A percentile compares a stretch with the other conserved stretches of the same genome.
These are phyloP conservation scores for Ambrosia hybrid DNA, from an alignment of 140 eudicot genomes.

Conservation along the genomic window DNA sequence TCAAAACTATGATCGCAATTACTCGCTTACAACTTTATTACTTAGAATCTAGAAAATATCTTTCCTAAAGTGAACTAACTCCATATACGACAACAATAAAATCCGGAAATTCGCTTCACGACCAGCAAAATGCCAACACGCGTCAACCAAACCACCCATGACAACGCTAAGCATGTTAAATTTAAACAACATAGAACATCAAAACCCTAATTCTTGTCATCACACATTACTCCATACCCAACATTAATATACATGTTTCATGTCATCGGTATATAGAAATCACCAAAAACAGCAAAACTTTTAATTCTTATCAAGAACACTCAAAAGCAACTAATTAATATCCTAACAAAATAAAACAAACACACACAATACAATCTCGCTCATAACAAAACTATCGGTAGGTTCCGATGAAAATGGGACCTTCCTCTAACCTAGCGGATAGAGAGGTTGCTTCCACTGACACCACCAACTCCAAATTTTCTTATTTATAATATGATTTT, in stretches of 20 bases:
- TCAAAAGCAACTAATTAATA: not conserved
- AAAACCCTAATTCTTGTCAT: too few species aligned
- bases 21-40: not conserved
- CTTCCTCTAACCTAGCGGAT: not conserved
- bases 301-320: not conserved
- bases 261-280: too few species aligned
- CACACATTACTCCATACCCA: too few species aligned
- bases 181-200: not conserved
- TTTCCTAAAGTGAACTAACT: constrained; percentile 9
- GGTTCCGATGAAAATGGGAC: too few species aligned
- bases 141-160: constrained; percentile 1
- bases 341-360: too few species aligned
- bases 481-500: too few species aligned
- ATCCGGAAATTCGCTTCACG: not conserved
- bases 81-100: not conserved
- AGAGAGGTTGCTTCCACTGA: too few species aligned
- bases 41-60: not conserved
- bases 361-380: too few species aligned
- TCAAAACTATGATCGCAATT: not conserved
- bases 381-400: too few species aligned
- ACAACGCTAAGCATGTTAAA: not conserved
- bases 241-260: too few species aligned
- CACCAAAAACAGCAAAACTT: too few species aligned
- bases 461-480: too few species aligned
- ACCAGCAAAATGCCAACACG: not conserved